phyloP scores from a whole-genome alignment of 2,329 filamentous ascomycete genomes.

The Thermothelomyces thermophilus region DNA sequence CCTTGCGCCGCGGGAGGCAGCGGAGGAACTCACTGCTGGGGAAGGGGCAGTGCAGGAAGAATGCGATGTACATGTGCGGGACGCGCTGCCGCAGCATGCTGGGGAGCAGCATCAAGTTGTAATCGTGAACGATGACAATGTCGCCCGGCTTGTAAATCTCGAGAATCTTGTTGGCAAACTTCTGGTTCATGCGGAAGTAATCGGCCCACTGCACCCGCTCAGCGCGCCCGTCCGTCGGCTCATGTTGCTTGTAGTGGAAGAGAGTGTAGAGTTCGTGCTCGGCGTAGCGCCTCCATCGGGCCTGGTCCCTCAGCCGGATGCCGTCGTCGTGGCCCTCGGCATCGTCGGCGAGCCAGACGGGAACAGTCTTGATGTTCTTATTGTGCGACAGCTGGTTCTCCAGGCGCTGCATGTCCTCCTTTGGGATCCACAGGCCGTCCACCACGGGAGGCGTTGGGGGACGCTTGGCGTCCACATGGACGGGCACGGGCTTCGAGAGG shows the following conservation, averaged over 20 bases:
- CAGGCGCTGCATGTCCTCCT: conserved; percentile 63
- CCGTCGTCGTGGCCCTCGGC: conserved; percentile 60
- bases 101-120: conserved; percentile 84
- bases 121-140: conserved; percentile 88
- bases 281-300: conserved; percentile 81
- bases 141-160: conserved; percentile 89
- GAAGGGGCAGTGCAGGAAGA: conserved; percentile 91
- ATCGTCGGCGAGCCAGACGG: conserved; percentile 84
- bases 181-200: conserved; percentile 87
- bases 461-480: conserved; percentile 52
- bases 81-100: conserved; percentile 80
- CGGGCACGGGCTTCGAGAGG: conserved; percentile 70
- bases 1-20: conserved; percentile 80
- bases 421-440: conserved; percentile 65
- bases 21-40: conserved; percentile 93
- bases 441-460: conserved; percentile 50
- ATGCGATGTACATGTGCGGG: conserved; percentile 87
- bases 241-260: conserved; percentile 94
- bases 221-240: conserved; percentile 75
- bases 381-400: conserved; percentile 68
- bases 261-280: conserved; percentile 88
- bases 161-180: conserved; percentile 83
- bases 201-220: conserved; percentile 84
- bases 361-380: conserved; percentile 70
- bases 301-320: conserved; percentile 71